Evolutionary conservation across 371 early-diverging fungal genomes (phyloP), one percentile per base, ranked within the genome.

Genomic region (Apophysomyces trapeziformis): DNA sequence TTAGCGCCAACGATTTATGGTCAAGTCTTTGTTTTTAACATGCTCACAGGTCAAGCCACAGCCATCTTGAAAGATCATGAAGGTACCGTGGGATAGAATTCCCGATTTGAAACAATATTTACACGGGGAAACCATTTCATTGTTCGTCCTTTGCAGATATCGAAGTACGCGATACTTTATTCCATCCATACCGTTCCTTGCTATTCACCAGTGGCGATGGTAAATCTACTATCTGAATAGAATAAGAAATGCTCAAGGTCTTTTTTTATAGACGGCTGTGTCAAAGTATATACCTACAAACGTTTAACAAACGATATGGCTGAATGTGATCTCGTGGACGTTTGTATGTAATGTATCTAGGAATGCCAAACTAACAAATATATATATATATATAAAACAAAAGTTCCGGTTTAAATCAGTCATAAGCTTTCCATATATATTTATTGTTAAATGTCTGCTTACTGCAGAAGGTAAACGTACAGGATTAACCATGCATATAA

Each of bases 1-100:
- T 68, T 90, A 38, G 96, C 96, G 14, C 96, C 96, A 0, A 96
- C 96, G 1, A 89, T 90, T 57, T 90, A 90, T 64, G 96, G 96
- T 1, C 89, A 92, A 57, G 88, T 95, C 14, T 93, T 93, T 76
- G 80, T 93, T 6, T 96, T 92, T 66, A 86, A 90, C 65, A 73
- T 96, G 62, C 69, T 77, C 35, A 87, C 90, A 0, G 95, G 94
- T 0, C 75, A 92, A 50, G 85, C 93, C 6, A 84, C 90, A 8
- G 91, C 85, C 4, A 79, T 95, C 7, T 75, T 95, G 66, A 87
- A 90, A 61, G 90, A 89, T 38, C 94, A 94, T 66, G 89, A 94
- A 63, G 92, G 93, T 87, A 79, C 32, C 50, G 46, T 21, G 8
- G 1, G 5, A n/a, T 58, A 26, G 32, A 26, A 26, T 26, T 26